phyloP scores from a whole-genome alignment of 148 eudicot genomes.

The Cornus suecica region DNA sequence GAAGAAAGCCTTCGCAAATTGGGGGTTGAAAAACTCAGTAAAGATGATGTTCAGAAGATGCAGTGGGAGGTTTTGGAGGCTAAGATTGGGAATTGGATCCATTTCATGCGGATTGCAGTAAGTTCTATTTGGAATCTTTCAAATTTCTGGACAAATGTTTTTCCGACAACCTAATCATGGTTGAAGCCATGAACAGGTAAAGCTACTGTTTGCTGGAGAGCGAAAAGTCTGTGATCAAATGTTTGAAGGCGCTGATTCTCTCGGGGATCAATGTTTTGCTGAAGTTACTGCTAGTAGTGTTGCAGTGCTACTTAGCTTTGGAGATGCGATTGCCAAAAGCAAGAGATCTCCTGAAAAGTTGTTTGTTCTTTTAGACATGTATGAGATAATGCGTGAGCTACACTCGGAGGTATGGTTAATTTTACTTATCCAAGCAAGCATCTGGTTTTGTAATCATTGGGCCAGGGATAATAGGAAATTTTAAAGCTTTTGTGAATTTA shows the following conservation, averaged over 20 bases:
- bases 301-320: constrained; percentile 89
- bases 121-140: constrained; percentile 17
- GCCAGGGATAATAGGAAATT: not conserved
- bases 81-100: constrained; percentile 98
- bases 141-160: not conserved
- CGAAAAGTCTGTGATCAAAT: constrained; percentile 92
- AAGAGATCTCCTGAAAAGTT: constrained; percentile 98
- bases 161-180: constrained; percentile 17
- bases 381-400: constrained; percentile 97
- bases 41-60: constrained; percentile 98
- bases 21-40: constrained; percentile 95
- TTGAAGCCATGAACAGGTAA: constrained; percentile 77
- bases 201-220: constrained; percentile 94
- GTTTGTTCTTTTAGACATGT: constrained; percentile 95
- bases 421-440: not conserved
- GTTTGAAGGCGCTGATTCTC: constrained; percentile 77
- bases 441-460: not conserved
- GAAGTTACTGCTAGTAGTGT: constrained; percentile 89
- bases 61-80: constrained; percentile 99
- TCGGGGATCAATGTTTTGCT: constrained; percentile 90
- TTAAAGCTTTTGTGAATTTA: not conserved
- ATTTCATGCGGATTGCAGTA: constrained; percentile 99
- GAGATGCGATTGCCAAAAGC: constrained; percentile 97
- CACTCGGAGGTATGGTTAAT: constrained; percentile 70
- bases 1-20: constrained; percentile 87